Conservation (phyloP, 495 filamentous ascomycete species). For the Ramalina intermedia region DNA sequence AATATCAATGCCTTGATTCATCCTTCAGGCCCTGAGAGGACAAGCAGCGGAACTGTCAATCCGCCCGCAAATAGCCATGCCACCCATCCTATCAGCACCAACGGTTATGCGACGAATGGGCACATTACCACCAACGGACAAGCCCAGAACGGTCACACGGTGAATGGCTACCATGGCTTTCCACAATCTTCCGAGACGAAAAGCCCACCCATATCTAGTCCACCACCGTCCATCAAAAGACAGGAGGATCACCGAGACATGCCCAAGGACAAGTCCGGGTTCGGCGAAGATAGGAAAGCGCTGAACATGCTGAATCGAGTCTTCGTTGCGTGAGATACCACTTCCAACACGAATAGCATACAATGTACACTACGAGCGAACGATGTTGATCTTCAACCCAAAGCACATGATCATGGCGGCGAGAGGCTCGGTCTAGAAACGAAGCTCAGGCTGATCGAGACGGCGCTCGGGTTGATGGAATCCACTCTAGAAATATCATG, state of each 20-base stretch:
- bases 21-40: constrained; percentile 20
- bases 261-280: constrained; percentile 8
- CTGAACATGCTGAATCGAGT: constrained; percentile 46
- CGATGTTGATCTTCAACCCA: too few relatives aligned
- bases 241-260: constrained; percentile 10
- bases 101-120: not conserved
- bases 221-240: constrained; percentile 1
- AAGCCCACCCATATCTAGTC: not conserved
- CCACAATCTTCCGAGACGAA: not conserved
- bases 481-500: too few relatives aligned
- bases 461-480: too few relatives aligned
- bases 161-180: not conserved
- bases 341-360: not conserved
- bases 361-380: not conserved
- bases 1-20: constrained; percentile 39
- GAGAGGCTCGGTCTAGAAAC: too few relatives aligned
- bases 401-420: too few relatives aligned
- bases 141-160: not conserved
- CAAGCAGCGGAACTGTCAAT: not conserved
- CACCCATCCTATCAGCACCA: not conserved
- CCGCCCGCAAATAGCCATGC: not conserved
- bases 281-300: constrained; percentile 49
- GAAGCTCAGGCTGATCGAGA: too few relatives aligned
- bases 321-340: constrained; percentile 1
- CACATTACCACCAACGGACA: not conserved